Evolutionary conservation across 228 moss, liverwort and hornwort species (phyloP).

Genomic region (Sphagnum fallax): DNA sequence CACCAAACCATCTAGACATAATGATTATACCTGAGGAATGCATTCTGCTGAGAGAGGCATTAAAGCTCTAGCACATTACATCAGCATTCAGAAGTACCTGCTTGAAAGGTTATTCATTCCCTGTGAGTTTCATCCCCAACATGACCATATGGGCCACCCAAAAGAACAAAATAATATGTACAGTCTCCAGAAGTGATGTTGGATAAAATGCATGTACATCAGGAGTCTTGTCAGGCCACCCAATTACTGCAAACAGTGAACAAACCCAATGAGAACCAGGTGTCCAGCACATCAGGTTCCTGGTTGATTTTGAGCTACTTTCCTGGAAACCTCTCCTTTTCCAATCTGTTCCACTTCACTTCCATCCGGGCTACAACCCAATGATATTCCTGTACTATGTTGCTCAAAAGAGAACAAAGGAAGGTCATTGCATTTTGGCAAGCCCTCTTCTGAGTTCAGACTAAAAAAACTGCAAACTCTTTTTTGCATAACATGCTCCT

Average conservation of each 20-base stretch:
- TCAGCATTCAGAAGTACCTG: conserved; percentile 30
- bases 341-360: conserved; percentile 55
- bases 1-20: too few relatives aligned
- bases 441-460: too few relatives aligned
- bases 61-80: too few relatives aligned
- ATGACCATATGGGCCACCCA: conserved; percentile 99
- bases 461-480: too few relatives aligned
- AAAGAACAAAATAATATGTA: conserved; percentile 90
- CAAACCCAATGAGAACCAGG: conserved; percentile 87
- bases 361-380: conserved; percentile 72
- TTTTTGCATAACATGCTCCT: too few relatives aligned
- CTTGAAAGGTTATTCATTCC: conserved; percentile 59
- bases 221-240: conserved; percentile 82
- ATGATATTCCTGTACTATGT: conserved; percentile 22
- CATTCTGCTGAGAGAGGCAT: too few relatives aligned
- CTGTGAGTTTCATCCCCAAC: conserved; percentile 84
- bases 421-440: too few relatives aligned
- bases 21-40: too few relatives aligned
- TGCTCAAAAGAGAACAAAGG: too few relatives aligned
- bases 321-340: conserved; percentile 36
- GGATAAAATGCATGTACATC: conserved; percentile 82
- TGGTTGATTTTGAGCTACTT: conserved; percentile 60
- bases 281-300: conserved; percentile 90
- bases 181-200: conserved; percentile 81
- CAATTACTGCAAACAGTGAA: conserved; percentile 83